Base-by-base conservation (phyloP, 2,329 filamentous ascomycete species). In the Penicillium sp. region DNA sequence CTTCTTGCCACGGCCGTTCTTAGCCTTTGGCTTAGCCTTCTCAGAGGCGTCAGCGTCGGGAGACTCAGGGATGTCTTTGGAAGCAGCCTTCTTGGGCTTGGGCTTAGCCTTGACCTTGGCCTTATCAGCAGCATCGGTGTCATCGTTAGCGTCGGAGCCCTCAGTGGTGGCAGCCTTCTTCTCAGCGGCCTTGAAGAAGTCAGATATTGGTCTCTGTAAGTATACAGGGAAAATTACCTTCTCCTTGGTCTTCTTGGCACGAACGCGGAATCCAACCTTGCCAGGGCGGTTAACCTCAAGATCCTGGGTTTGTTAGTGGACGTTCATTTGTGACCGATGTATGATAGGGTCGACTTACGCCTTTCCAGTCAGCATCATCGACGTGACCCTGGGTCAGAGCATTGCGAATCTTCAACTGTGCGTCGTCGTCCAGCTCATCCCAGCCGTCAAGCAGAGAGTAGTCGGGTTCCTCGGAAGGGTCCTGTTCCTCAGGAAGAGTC, bases 321-420 rank as follows among this genome's bases (percentile, higher is more conserved):
- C n/a, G 23, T 37, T 4, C 20, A 23, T 24, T 34, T 9, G 16
- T 10, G 31, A 9, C 4, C 18, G 2, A 5, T 18, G 5, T 16
- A 18, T 34, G 14, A 18, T 34, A 11, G 9, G 16, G 11, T 34
- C 18, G 14, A 58, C 86, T 71, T 77, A 95, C 89, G 10, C 89
- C 89, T 27, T 85, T 91, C 82, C 89, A 96, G 58, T 96, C 91
- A 42, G 87, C 84, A 34, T 88, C 77, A 56, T 86, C 85, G 58
- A 97, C 85, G 59, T 93, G 87, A 20, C 88, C 89, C 64, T 90
- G 78, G 48, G 78, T 76, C 20, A 96, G 68, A 42, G 86, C 87
- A 37, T 78, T 78, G 41, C 78, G 75, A 54, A 96, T 74, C 74
- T 93, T 95, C 36, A 80, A 80, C 68, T 90, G 81, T 1, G 81